phyloP scores from a whole-genome alignment of 1,284 basidiomycete genomes.

The Austroboletus novae-zelandiae region DNA sequence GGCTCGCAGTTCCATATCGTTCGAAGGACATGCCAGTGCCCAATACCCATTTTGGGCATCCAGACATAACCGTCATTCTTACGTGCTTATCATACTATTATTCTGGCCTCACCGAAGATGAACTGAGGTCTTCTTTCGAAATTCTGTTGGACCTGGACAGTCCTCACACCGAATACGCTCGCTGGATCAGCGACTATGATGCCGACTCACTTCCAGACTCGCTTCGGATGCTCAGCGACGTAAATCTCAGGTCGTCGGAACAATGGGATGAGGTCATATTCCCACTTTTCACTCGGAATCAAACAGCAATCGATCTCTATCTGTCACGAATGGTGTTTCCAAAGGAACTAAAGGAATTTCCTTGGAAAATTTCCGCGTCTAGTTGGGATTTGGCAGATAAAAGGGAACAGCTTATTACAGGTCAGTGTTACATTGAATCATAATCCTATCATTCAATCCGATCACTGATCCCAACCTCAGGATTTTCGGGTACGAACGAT shows the following conservation, averaged over 20 bases:
- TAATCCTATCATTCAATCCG: no score
- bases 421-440: not conserved
- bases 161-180: conserved; percentile 39
- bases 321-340: conserved; percentile 30
- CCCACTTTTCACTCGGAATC: conserved; percentile 37
- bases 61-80: conserved; percentile 45
- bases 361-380: conserved; percentile 42
- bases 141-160: conserved; percentile 40
- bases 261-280: conserved; percentile 32
- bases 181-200: conserved; percentile 34
- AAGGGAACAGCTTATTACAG: not conserved
- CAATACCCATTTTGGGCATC: conserved; percentile 52
- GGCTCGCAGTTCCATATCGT: conserved; percentile 19
- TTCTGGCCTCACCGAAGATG: conserved; percentile 37
- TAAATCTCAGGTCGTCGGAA: conserved; percentile 41
- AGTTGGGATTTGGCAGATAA: conserved; percentile 48
- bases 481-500: conserved; percentile 12
- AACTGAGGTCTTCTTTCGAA: conserved; percentile 39
- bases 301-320: conserved; percentile 46
- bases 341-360: conserved; percentile 42
- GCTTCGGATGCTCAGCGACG: conserved; percentile 10
- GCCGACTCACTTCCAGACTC: conserved; percentile 21
- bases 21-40: conserved; percentile 23
- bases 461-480: not conserved
- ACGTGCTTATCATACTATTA: conserved; percentile 54